Percentiles rank a stretch among this genome's conserved stretches.
Evolutionary conservation across 768 basidiomycete species (phyloP).

Genomic region (Chalciporus piperatus): DNA sequence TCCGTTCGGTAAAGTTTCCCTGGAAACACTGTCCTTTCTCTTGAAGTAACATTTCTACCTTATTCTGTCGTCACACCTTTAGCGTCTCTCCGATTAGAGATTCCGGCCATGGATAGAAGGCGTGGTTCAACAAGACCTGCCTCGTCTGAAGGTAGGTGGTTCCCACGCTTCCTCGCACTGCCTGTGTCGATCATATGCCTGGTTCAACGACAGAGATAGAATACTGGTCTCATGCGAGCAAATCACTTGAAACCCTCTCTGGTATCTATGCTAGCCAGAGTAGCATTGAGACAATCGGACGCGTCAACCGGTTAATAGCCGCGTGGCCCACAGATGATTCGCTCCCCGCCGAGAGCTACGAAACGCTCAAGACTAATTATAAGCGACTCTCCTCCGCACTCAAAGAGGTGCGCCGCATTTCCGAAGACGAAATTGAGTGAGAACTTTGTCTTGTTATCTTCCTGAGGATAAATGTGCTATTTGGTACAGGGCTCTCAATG

Average conservation of each 20-base stretch:
- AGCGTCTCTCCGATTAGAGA: not conserved
- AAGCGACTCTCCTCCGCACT: slow-evolving; percentile 62
- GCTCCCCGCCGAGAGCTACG: slow-evolving; percentile 64
- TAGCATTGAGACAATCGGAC: slow-evolving; percentile 58
- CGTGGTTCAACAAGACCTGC: slow-evolving; percentile 63
- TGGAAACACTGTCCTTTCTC: slow-evolving; percentile 1
- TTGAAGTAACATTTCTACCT: slow-evolving; percentile 7
- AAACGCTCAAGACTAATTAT: slow-evolving; percentile 58
- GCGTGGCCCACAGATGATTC: slow-evolving; percentile 73
- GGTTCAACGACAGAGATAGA: slow-evolving; percentile 55
- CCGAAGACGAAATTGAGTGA: slow-evolving; percentile 66
- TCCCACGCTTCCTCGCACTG: slow-evolving; percentile 21
- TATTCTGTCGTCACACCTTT: not conserved
- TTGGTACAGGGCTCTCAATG: slow-evolving; percentile 59
- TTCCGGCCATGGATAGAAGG: slow-evolving; percentile 59
- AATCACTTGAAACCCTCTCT: slow-evolving; percentile 55
- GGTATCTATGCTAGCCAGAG: slow-evolving; percentile 48
- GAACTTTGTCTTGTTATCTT: slow-evolving; percentile 14
- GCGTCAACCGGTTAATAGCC: slow-evolving; percentile 70
- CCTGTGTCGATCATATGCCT: slow-evolving; percentile 8
- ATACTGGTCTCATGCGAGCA: slow-evolving; percentile 69
- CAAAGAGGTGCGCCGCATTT: slow-evolving; percentile 54
- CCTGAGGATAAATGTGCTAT: slow-evolving; percentile 8
- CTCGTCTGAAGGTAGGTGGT: slow-evolving; percentile 67
- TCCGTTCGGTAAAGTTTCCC: slow-evolving; percentile 4